Evolutionary conservation across 2,329 filamentous ascomycete genomes (phyloP), one percentile per base, ranked within the genome.

Genomic region (Eurotiales sp.): DNA sequence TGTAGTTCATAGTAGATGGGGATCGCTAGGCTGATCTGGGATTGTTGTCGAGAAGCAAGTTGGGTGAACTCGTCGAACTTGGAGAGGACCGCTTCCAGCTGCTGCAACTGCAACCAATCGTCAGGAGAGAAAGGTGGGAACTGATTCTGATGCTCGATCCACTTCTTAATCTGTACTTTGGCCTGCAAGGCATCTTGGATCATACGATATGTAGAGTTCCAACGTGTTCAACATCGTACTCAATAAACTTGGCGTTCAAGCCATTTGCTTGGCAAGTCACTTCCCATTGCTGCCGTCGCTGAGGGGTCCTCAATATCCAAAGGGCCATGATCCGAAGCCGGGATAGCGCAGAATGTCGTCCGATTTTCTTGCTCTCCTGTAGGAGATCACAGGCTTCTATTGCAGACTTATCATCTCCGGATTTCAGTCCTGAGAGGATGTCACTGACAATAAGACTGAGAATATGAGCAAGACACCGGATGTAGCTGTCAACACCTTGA

Each of bases 391-490:
- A n/a, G n/a, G 52, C 52, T 46, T 54, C 49, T 37, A 36, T 41
- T 50, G 50, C 27, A 32, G 32, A n/a, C n/a, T n/a, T n/a, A n/a
- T n/a, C n/a, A n/a, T n/a, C 44, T 21, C 55, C 52, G 39, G 52
- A 46, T 40, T 41, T 55, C 19, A 57, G 42, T 42, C 48, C 44
- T 32, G 23, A 32, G 42, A 57, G 45, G 37, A 56, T 48, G 46
- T 56, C 56, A 37, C 43, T 57, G n/a, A 50, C 50, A 51, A 57
- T 56, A 29, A 56, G 53, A 23, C 56, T 57, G 15, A 57, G 21
- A 25, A 57, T 49, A 40, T 56, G 42, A 23, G 51, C 56, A 43
- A 56, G 45, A 32, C 51, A 57, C 8, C 39, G 48, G 39, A 56
- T 54, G 27, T 50, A 54, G 46, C 54, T 57, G 37, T 44, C 48